Percentiles rank a stretch among this genome's conserved stretches.
Conservation (phyloP, 2,329 filamentous ascomycete genomes). For the Escovopsis sp. region DNA sequence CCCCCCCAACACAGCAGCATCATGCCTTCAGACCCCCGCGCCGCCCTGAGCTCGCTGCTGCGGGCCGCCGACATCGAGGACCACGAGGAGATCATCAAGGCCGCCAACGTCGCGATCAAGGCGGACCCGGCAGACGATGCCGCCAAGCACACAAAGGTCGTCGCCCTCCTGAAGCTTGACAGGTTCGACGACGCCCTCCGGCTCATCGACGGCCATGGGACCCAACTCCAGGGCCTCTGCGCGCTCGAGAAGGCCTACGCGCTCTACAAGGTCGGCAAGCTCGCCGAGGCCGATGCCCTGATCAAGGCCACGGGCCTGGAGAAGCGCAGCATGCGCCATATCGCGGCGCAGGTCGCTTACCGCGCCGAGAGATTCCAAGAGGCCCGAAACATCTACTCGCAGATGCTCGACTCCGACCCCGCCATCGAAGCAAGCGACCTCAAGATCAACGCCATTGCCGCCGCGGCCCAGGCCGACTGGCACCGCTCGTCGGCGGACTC, state of each 20-base stretch:
- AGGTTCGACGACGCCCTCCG: slow-evolving; percentile 65
- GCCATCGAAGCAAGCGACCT: slow-evolving; percentile 52
- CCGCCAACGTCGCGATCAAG: slow-evolving; percentile 46
- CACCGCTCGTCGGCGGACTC: slow-evolving; percentile 26
- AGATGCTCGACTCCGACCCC: slow-evolving; percentile 33
- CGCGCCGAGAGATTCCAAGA: slow-evolving; percentile 58
- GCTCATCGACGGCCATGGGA: slow-evolving; percentile 48
- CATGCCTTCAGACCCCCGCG: slow-evolving; percentile 32
- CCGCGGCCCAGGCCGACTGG: slow-evolving; percentile 61
- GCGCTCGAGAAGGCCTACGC: slow-evolving; percentile 63
- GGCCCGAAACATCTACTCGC: slow-evolving; percentile 47
- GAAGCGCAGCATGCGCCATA: slow-evolving; percentile 30
- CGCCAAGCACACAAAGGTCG: slow-evolving; percentile 54
- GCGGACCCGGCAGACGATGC: slow-evolving; percentile 42
- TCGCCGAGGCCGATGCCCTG: slow-evolving; percentile 45
- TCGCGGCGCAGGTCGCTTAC: slow-evolving; percentile 56
- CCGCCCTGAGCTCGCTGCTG: slow-evolving; percentile 39
- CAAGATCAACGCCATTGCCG: slow-evolving; percentile 59
- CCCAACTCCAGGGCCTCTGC: slow-evolving; percentile 44
- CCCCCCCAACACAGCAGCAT: slow-evolving; percentile 4
- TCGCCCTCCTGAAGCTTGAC: slow-evolving; percentile 69
- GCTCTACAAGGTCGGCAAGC: slow-evolving; percentile 64
- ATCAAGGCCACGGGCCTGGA: slow-evolving; percentile 19
- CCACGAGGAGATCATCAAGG: slow-evolving; percentile 57
- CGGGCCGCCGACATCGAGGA: slow-evolving; percentile 45